Evolutionary conservation across 345 rosid species (phyloP), one percentile per base, ranked within the genome.

Genomic region (Pelargonium nanum): DNA sequence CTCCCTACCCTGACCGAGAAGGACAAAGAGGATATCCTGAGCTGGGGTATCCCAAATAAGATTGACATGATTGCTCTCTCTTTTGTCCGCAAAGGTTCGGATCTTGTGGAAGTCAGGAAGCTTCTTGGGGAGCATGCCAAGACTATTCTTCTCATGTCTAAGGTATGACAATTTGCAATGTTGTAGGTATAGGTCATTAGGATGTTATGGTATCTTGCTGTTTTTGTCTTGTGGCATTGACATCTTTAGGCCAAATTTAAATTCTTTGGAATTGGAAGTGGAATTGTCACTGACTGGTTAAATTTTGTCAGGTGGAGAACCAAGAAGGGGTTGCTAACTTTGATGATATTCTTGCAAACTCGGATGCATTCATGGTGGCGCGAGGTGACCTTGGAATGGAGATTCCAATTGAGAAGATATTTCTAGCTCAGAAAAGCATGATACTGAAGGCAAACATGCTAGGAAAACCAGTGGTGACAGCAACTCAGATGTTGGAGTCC

Each of bases 331-430:
- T 89, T 64, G 95, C 95, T 45, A 92, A 92, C 65, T 89, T 92
- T 13, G 98, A 92, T 76, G 98, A 92, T 65, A 87, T 92, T 57
- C 79, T 92, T 65, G 71, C 86, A 48, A 85, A 92, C 66, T 79
- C 98, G 0, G 98, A 92, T 68, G 98, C 98, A 15, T 92, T 92
- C 63, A 92, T 92, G 98, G 93, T 92, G 61, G 98, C 98, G 6
- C 80, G 98, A 54, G 98, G 98, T 45, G 98, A 92, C 75, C 89
- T 92, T 1, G 98, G 98, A 40, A 92, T 92, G 98, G 98, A 92
- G 69, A 92, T 92, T 62, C 98, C 98, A 0, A 92, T 92, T 2
- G 98, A 92, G 65, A 92, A 92, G 81, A 92, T 92, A 45, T 92
- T 92, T 74, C 67, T 92, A 52, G 98, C 98, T 13, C 98, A 92